phyloP scores from a whole-genome alignment of 163 green algal genomes.

The Volvox carteri region DNA sequence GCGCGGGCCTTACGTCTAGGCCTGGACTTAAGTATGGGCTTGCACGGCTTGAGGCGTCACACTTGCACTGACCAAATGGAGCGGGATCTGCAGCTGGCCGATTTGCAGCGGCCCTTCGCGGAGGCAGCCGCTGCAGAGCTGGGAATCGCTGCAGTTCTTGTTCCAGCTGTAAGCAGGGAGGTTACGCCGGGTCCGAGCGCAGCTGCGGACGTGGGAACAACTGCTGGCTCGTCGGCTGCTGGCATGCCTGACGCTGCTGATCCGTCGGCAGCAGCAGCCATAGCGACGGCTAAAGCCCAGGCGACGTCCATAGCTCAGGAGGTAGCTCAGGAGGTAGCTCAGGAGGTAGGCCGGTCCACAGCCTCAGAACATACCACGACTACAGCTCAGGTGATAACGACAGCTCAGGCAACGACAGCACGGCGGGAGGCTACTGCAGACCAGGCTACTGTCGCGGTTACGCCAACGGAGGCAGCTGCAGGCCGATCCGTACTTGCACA shows the following conservation, averaged over 20 bases:
- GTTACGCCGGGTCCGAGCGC: background rate
- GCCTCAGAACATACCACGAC: too few relatives aligned
- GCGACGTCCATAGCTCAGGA: background rate
- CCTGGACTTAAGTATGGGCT: background rate
- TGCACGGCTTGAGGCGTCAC: too few relatives aligned
- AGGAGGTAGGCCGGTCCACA: too few relatives aligned
- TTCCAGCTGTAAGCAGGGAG: background rate
- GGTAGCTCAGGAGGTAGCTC: too few relatives aligned
- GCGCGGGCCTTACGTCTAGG: too few relatives aligned
- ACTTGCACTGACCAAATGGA: too few relatives aligned
- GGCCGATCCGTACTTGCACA: too few relatives aligned
- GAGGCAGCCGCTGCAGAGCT: background rate
- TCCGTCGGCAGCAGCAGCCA: background rate
- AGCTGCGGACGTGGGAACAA: background rate
- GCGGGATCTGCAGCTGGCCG: background rate
- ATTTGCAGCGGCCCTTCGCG: background rate
- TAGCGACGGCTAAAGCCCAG: background rate
- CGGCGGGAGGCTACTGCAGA: background rate
- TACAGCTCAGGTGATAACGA: background rate
- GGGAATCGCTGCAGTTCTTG: background rate
- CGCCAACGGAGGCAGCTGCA: background rate
- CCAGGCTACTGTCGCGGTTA: too few relatives aligned
- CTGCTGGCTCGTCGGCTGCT: background rate
- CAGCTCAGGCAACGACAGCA: background rate
- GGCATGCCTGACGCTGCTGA: background rate